Conservation (phyloP, 257 asterid species). For the Paulownia fortunei region DNA sequence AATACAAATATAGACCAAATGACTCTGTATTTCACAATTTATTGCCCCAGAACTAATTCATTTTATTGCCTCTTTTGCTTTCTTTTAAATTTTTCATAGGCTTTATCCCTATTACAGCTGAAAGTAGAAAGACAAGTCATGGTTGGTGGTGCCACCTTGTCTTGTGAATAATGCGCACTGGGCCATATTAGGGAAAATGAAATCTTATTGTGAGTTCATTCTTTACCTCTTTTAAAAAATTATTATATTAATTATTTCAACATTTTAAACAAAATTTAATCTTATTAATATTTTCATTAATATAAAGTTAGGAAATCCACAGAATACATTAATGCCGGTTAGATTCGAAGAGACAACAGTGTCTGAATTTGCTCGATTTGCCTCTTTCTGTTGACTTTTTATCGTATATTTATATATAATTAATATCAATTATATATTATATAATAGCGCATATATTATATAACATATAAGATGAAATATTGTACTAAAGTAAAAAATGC, state of each 20-base stretch:
- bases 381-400: not conserved
- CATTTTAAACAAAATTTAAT: not conserved
- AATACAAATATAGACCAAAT: not conserved
- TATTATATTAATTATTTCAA: not conserved
- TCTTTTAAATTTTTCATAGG: not conserved
- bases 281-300: not conserved
- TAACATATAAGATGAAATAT: no score
- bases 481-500: no score
- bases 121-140: slow-evolving; percentile 1
- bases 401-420: no score
- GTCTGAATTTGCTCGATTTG: slow-evolving; percentile 4
- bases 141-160: not conserved
- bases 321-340: not conserved
- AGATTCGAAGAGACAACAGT: slow-evolving; percentile 26
- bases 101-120: not conserved
- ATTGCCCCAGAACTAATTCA: not conserved
- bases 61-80: not conserved
- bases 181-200: not conserved
- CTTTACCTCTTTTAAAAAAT: not conserved
- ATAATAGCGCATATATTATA: no score
- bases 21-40: no score
- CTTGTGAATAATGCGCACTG: not conserved
- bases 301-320: not conserved
- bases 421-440: no score
- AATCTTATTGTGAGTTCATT: not conserved